A percentile compares a stretch with the other conserved stretches of the same genome.
phyloP scores from a whole-genome alignment of 371 early-diverging fungal genomes.

The Mucor plumbeus region DNA sequence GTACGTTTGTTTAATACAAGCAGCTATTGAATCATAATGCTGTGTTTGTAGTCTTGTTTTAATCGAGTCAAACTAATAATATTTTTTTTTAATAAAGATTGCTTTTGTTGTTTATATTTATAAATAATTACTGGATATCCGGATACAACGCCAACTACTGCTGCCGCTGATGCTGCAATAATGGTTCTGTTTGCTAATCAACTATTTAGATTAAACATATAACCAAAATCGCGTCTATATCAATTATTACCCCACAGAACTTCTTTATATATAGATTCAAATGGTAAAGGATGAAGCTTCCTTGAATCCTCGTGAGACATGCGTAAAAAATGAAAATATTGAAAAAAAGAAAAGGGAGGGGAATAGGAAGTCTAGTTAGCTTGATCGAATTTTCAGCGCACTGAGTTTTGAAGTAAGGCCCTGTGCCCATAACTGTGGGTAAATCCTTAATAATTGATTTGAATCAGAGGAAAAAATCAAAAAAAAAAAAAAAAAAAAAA shows the following conservation, averaged over 20 bases:
- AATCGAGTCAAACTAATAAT: constrained; percentile 70
- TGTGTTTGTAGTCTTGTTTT: constrained; percentile 86
- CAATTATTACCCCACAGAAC: constrained; percentile 25
- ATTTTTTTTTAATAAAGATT: no score
- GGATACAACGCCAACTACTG: constrained; percentile 63
- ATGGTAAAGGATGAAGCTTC: constrained; percentile 22
- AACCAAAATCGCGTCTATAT: constrained; percentile 1
- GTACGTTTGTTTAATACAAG: constrained; percentile 72
- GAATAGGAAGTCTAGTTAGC: no score
- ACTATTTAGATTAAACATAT: background rate
- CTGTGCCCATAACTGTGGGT: no score
- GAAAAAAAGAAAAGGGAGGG: background rate
- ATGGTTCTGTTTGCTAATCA: constrained; percentile 60
- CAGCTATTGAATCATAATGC: constrained; percentile 69
- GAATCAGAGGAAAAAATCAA: no score
- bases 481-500: no score
- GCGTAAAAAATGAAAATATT: background rate
- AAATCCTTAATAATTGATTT: no score
- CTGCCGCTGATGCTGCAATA: constrained; percentile 66
- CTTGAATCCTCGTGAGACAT: constrained; percentile 4
- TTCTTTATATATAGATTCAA: constrained; percentile 25
- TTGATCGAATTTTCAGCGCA: no score
- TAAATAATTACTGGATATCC: constrained; percentile 58
- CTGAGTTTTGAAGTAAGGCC: background rate
- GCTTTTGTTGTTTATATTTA: no score